Conservation (phyloP, 495 filamentous ascomycete species). For the Tuber microsphaerosporum region DNA sequence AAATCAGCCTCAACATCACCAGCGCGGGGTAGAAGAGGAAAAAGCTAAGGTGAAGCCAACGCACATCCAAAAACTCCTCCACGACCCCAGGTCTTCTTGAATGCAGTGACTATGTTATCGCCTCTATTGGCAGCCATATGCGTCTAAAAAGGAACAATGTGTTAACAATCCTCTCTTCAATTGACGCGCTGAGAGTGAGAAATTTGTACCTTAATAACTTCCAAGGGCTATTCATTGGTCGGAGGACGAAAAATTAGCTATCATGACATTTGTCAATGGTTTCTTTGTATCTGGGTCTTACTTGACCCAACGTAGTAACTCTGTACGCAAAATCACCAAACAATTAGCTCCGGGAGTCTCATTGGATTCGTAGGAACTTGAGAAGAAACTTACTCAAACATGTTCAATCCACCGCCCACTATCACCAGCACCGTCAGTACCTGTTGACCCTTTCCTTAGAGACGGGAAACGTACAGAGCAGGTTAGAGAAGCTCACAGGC, state of each 20-base stretch:
- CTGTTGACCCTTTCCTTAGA: conserved; percentile 10
- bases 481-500: conserved; percentile 98
- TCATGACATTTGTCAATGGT: conserved; percentile 5
- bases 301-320: conserved; percentile 81
- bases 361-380: not conserved
- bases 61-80: conserved; percentile 93
- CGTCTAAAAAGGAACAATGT: conserved; percentile 49
- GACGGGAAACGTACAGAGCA: conserved; percentile 58
- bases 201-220: conserved; percentile 67
- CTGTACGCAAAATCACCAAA: conserved; percentile 32
- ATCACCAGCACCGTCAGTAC: conserved; percentile 13
- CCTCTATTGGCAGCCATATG: conserved; percentile 95
- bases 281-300: conserved; percentile 39
- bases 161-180: not conserved
- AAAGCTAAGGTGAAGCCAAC: conserved; percentile 44
- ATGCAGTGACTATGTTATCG: conserved; percentile 75
- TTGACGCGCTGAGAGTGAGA: not conserved
- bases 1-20: conserved; percentile 1
- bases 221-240: conserved; percentile 63
- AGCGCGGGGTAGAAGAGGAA: not conserved
- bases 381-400: conserved; percentile 73
- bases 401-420: conserved; percentile 91
- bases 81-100: conserved; percentile 82
- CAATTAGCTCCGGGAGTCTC: conserved; percentile 14
- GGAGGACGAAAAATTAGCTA: conserved; percentile 34